phyloP scores from a whole-genome alignment of 495 filamentous ascomycete genomes.

The Daldinia caldariorum region DNA sequence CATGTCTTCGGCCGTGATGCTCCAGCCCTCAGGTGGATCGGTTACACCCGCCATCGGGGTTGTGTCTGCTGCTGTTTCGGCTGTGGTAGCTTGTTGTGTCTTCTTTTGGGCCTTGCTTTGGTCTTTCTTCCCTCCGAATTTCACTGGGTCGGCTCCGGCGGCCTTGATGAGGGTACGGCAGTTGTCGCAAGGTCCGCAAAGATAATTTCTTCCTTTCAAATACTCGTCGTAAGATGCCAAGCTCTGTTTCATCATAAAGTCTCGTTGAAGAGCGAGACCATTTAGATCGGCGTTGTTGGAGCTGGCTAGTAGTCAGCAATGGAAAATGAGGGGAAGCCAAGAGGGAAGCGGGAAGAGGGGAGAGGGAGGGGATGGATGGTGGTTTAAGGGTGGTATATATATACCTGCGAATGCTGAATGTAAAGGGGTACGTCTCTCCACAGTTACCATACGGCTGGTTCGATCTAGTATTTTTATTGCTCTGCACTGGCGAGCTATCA shows the following conservation, averaged over 20 bases:
- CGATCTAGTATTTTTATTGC: background rate
- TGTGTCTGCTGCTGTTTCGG: background rate
- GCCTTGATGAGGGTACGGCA: background rate
- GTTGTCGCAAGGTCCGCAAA: background rate
- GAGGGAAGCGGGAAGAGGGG: background rate
- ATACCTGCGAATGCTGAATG: background rate
- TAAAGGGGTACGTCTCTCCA: background rate
- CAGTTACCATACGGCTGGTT: background rate
- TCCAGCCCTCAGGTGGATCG: background rate
- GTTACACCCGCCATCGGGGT: background rate
- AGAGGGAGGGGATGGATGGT: background rate
- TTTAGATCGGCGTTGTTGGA: background rate
- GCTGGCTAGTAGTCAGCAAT: background rate
- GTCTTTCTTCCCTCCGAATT: background rate
- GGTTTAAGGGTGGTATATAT: background rate
- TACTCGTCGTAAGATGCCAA: background rate
- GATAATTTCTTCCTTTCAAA: background rate
- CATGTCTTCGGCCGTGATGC: background rate
- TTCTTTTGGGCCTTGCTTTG: background rate
- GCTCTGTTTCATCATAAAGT: slow-evolving; percentile 1
- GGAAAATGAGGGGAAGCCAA: background rate
- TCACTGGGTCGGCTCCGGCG: background rate
- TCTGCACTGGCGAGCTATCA: background rate
- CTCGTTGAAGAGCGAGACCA: background rate
- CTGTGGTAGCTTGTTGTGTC: background rate